phyloP scores from a whole-genome alignment of 345 rosid species.

The Rhodamnia rubescens region DNA sequence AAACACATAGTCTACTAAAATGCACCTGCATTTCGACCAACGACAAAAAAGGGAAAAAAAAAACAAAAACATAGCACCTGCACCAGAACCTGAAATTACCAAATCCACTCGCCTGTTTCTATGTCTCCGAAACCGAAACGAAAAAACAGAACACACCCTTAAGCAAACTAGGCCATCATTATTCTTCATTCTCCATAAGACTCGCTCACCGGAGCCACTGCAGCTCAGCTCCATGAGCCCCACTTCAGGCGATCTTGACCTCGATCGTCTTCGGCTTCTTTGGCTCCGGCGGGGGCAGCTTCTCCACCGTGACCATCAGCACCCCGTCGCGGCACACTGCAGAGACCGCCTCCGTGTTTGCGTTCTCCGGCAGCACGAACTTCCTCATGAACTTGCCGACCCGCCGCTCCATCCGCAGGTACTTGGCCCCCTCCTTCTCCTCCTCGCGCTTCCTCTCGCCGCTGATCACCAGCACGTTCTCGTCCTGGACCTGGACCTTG shows the following conservation, averaged over 20 bases:
- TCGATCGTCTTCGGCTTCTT: conserved; percentile 61
- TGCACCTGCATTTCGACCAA: too few relatives aligned
- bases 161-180: neutral
- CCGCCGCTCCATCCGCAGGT: conserved; percentile 74
- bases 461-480: conserved; percentile 50
- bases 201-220: rapidly evolving
- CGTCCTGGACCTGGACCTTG: conserved; percentile 72
- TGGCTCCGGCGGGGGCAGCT: conserved; percentile 77
- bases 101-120: too few relatives aligned
- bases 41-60: too few relatives aligned
- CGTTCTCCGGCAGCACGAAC: conserved; percentile 62
- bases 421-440: conserved; percentile 49
- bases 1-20: neutral
- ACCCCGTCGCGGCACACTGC: conserved; percentile 74
- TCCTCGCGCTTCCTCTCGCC: conserved; percentile 52
- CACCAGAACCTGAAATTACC: neutral
- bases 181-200: neutral
- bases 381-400: conserved; percentile 73
- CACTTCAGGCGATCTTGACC: conserved; percentile 51
- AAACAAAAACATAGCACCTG: neutral
- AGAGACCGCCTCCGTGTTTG: conserved; percentile 39
- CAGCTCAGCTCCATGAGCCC: rapidly evolving
- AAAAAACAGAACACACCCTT: neutral
- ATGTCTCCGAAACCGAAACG: too few relatives aligned
- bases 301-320: conserved; percentile 58